Conservation (phyloP, 345 rosid species). For the Populus nigra region DNA sequence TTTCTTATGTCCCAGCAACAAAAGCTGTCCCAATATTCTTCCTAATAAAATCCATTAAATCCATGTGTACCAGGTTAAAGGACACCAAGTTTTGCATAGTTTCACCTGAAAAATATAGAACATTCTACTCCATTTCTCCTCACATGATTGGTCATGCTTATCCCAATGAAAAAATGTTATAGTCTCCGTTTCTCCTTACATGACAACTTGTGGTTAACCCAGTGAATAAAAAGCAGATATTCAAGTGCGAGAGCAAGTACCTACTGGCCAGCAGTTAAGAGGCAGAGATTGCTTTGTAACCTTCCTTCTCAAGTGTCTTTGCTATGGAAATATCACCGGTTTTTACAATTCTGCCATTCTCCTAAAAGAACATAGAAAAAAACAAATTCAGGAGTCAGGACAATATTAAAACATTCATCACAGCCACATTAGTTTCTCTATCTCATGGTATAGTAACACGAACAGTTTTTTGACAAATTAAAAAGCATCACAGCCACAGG, state of each 20-base stretch:
- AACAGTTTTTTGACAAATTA: too few relatives aligned
- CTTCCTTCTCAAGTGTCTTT: conserved; percentile 68
- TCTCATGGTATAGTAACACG: neutral
- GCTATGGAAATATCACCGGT: conserved; percentile 82
- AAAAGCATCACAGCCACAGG: neutral
- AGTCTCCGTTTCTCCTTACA: too few relatives aligned
- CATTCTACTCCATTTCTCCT: neutral
- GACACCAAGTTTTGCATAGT: too few relatives aligned
- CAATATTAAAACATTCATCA: neutral
- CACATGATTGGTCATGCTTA: neutral
- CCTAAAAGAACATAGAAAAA: conserved; percentile 41
- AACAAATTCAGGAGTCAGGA: neutral
- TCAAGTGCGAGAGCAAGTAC: neutral
- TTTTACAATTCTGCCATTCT: conserved; percentile 77
- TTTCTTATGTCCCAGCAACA: too few relatives aligned
- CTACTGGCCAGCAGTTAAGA: conserved; percentile 11
- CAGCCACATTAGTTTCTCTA: too few relatives aligned
- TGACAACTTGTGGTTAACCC: too few relatives aligned
- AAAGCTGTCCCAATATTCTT: too few relatives aligned
- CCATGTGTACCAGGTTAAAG: too few relatives aligned
- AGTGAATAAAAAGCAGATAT: too few relatives aligned
- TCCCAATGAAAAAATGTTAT: neutral
- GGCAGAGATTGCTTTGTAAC: conserved; percentile 69
- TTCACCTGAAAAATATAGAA: neutral
- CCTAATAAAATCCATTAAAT: too few relatives aligned